phyloP scores from a whole-genome alignment of 345 rosid genomes.

The Citrus unshiu region DNA sequence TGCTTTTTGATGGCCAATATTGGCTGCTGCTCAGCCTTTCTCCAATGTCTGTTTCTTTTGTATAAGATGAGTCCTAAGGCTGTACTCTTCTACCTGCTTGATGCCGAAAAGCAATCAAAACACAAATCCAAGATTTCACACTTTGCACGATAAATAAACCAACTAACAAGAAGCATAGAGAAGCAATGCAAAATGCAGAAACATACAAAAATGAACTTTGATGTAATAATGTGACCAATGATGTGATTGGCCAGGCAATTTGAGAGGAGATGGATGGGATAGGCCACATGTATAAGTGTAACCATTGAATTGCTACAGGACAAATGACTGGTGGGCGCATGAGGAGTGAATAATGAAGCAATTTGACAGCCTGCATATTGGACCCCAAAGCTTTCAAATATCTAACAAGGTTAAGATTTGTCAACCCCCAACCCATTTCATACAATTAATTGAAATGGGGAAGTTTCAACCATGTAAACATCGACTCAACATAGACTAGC shows the following conservation, averaged over 20 bases:
- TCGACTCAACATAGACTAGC: background rate
- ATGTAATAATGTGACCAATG: slow-evolving; percentile 10
- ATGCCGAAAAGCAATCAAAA: slow-evolving; percentile 11
- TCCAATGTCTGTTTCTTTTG: slow-evolving; percentile 54
- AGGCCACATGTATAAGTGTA: slow-evolving; percentile 11
- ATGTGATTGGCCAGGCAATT: slow-evolving; percentile 8
- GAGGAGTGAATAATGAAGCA: slow-evolving; percentile 8
- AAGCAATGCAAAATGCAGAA: background rate
- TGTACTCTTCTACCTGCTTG: slow-evolving; percentile 50
- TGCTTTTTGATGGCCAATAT: slow-evolving; percentile 21
- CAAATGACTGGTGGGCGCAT: slow-evolving; percentile 15
- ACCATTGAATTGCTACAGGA: slow-evolving; percentile 2
- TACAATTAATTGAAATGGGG: background rate
- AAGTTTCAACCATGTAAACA: background rate
- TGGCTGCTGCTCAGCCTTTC: slow-evolving; percentile 32
- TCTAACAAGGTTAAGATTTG: background rate
- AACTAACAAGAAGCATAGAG: background rate
- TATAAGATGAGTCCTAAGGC: slow-evolving; percentile 55
- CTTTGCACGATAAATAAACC: background rate
- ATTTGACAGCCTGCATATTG: slow-evolving; percentile 12
- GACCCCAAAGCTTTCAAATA: slow-evolving; percentile 6
- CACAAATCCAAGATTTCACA: background rate
- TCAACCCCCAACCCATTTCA: slow-evolving; percentile 2
- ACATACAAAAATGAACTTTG: background rate
- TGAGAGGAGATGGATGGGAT: slow-evolving; percentile 2